A percentile compares a stretch with the other conserved stretches of the same genome.
Conservation (phyloP, 164 flowering plant species). For the Magnolia changhungtana region DNA sequence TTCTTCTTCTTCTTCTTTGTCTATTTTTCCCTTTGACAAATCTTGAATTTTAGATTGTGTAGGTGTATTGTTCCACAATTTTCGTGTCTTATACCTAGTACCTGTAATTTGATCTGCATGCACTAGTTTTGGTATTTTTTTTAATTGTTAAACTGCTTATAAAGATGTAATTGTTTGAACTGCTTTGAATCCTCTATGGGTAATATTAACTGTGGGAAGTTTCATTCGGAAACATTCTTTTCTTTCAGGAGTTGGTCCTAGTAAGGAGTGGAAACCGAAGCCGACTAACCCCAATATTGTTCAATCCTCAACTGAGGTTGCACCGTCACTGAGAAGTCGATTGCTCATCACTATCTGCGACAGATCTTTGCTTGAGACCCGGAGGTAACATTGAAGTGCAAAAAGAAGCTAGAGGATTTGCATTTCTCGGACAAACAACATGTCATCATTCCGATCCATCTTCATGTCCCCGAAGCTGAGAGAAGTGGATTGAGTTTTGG, state of each 20-base stretch:
- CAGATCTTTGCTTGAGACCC: constrained; percentile 23
- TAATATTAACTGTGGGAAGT: not conserved
- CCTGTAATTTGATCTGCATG: too few species aligned
- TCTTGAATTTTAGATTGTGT: too few species aligned
- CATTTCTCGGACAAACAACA: constrained; percentile 49
- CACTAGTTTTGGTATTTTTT: too few species aligned
- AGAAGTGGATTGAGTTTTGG: not conserved
- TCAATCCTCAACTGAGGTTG: constrained; percentile 40
- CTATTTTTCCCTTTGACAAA: too few species aligned
- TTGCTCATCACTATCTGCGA: constrained; percentile 22
- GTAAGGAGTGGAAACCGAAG: constrained; percentile 88
- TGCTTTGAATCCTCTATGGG: too few species aligned
- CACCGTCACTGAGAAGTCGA: constrained; percentile 32
- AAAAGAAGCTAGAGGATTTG: constrained; percentile 53
- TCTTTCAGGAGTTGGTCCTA: constrained; percentile 41
- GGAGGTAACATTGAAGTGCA: constrained; percentile 45
- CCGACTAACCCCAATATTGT: constrained; percentile 29
- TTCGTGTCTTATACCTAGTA: too few species aligned
- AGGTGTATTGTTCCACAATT: too few species aligned
- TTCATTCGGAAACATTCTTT: constrained; percentile 1
- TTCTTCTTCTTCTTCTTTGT: too few species aligned
- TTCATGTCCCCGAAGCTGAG: not conserved
- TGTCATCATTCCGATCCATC: constrained; percentile 47
- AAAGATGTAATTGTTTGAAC: too few species aligned
- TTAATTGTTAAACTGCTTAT: too few species aligned